Evolutionary conservation across 225 moss, liverwort and hornwort genomes (phyloP), one percentile per base, ranked within the genome.

Genomic region (Marchantia polymorpha): DNA sequence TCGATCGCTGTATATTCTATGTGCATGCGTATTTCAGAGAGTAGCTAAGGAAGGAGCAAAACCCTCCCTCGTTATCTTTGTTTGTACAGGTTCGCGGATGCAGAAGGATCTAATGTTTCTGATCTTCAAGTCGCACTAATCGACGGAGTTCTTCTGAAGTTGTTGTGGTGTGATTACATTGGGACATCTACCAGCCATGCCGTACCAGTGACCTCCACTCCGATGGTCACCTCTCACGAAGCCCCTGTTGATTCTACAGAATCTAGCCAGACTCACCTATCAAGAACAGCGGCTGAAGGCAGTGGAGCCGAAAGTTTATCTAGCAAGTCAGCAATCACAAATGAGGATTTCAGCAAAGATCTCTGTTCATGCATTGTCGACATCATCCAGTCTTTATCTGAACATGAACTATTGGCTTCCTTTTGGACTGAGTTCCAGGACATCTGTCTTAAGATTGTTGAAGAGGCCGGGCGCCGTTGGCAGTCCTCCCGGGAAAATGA

Each of bases 341-440:
- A 89, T 46, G 73, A 75, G 68, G 75, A 81, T 70, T 86, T 88
- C 87, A 85, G 50, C 49, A 75, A 86, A 82, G 87, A 90, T 83
- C 80, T 91, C 69, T 91, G 86, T 69, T 75, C 69, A 53, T 88
- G 73, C 55, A 81, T 99, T 70, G 89, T 91, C 77, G 87, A 93
- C 80, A 58, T 85, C 78, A 83, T 95, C 82, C 80, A 82, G 71
- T 46, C 81, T 46, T 82, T 95, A 71, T 82, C 83, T 71, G 83
- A 82, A 68, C 83, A 74, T 52, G 88, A 80, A 73, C 51, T 91
- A 6, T 75, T 99, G 79, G 81, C 78, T 78, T 65, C 83, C 16
- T 95, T 93, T 80, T 99, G 99, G 99, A 86, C 90, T 77, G 92
- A 90, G 77, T 92, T 95, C 79, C 99, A 93, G 80, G 60, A 68